Conservation (phyloP, 306 rosid species). For the Echinosophora koreensis region DNA sequence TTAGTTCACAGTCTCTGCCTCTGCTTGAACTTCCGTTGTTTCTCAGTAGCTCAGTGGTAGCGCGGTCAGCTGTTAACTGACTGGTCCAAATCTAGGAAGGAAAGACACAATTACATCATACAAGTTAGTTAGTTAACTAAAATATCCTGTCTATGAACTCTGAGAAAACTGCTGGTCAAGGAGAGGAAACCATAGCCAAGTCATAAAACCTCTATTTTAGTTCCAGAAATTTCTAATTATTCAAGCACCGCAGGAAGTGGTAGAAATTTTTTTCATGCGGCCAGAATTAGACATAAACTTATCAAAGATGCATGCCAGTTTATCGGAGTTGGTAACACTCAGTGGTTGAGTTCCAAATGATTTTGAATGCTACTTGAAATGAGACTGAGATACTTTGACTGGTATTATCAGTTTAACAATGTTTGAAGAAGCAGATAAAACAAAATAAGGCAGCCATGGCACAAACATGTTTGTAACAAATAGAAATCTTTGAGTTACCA, state of each 20-base stretch:
- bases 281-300: neutral
- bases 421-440: neutral
- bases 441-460: neutral
- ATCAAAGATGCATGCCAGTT: neutral
- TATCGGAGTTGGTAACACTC: neutral
- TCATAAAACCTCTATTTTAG: neutral
- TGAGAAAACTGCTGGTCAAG: neutral
- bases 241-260: neutral
- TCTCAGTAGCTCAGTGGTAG: too few relatives aligned
- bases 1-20: neutral
- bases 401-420: slow-evolving; percentile 4
- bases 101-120: neutral
- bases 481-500: neutral
- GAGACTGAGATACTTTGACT: neutral
- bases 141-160: neutral
- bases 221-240: neutral
- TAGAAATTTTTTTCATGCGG: neutral
- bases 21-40: neutral
- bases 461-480: neutral
- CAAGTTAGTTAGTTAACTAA: neutral
- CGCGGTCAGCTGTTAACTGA: too few relatives aligned
- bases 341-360: neutral
- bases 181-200: slow-evolving; percentile 2
- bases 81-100: slow-evolving; percentile 4
- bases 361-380: neutral